Conservation (phyloP, 164 flowering plant species). For the Sedum album region DNA sequence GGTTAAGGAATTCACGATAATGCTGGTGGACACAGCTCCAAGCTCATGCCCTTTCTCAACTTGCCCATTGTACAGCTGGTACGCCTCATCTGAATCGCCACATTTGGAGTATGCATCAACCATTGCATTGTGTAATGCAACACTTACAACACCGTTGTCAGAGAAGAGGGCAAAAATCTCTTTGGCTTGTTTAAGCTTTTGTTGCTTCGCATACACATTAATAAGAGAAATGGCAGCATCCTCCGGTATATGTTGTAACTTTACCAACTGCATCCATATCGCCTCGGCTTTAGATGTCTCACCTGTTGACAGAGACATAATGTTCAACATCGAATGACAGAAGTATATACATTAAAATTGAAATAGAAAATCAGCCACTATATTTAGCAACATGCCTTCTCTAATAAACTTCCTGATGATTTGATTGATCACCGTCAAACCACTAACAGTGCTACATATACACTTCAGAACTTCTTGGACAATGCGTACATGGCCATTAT, state of each 20-base stretch:
- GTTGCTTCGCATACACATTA: constrained; percentile 40
- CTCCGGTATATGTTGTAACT: constrained; percentile 35
- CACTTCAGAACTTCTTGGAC: constrained; percentile 27
- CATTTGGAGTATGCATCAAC: constrained; percentile 67
- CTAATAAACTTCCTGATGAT: constrained; percentile 22
- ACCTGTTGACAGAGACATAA: constrained; percentile 32
- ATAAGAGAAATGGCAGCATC: constrained; percentile 51
- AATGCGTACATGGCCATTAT: constrained; percentile 24
- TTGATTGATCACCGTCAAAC: constrained; percentile 42
- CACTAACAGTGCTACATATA: constrained; percentile 39
- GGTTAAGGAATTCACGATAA: constrained; percentile 58
- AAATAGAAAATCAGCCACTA: background rate
- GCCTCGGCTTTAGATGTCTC: constrained; percentile 39
- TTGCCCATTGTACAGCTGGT: constrained; percentile 41
- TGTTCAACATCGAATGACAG: constrained; percentile 7
- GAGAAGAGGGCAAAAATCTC: constrained; percentile 32
- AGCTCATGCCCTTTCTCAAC: constrained; percentile 35
- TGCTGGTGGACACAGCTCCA: constrained; percentile 60
- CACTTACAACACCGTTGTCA: constrained; percentile 21
- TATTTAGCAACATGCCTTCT: background rate
- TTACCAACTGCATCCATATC: constrained; percentile 35
- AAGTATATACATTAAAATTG: background rate
- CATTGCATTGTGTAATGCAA: constrained; percentile 38
- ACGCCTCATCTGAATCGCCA: constrained; percentile 49
- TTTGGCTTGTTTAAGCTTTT: constrained; percentile 41